Base-by-base conservation (phyloP, 768 basidiomycete genomes). In the Filobasidium wieringae region DNA sequence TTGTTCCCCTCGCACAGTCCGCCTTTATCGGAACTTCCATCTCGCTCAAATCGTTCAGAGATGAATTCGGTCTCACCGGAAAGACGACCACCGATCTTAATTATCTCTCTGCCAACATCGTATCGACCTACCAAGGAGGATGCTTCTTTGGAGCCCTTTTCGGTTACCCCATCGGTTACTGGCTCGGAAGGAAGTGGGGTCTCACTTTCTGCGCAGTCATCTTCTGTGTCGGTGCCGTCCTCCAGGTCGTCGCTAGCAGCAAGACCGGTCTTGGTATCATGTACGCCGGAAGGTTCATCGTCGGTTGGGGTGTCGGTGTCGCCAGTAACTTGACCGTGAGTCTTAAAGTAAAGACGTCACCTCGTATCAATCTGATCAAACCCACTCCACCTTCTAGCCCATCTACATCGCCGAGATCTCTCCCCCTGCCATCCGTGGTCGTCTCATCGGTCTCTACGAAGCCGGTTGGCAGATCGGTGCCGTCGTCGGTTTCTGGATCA, bases 391-490 rank as follows among this genome's bases (percentile, higher is more conserved):
- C 27, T 40, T 15, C 54, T 47, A 62, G 68, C 75, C 78, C 6
- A 74, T 77, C 47, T 78, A 74, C 59, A 74, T 78, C 47, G 75
- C 78, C 11, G 79, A 81, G 65, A 75, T 79, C 33, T 64, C 79
- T 2, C 74, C 78, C 19, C 72, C 78, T 22, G 73, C 75, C 5
- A 77, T 78, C 54, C 74, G 78, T n/a, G 79, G 79, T 27, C 74
- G 76, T 33, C 67, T 80, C 22, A 76, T 78, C 51, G 80, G 79
- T 17, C 63, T 78, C 51, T 79, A 77, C 65, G 79, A 81, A 55
- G 64, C 79, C n/a, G 75, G 75, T 33, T 79, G 76, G 72, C 79
- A 80, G 66, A 67, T 76, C 39, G 79, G 79, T 33, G 76, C 75
- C n/a, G 71, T 79, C 15, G 67, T 76, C 31, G 78, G 78, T 66